A percentile compares a stretch with the other conserved stretches of the same genome.
Evolutionary conservation across 73 alveolate genomes (phyloP).

Genomic region (Paramecium biaurelia): DNA sequence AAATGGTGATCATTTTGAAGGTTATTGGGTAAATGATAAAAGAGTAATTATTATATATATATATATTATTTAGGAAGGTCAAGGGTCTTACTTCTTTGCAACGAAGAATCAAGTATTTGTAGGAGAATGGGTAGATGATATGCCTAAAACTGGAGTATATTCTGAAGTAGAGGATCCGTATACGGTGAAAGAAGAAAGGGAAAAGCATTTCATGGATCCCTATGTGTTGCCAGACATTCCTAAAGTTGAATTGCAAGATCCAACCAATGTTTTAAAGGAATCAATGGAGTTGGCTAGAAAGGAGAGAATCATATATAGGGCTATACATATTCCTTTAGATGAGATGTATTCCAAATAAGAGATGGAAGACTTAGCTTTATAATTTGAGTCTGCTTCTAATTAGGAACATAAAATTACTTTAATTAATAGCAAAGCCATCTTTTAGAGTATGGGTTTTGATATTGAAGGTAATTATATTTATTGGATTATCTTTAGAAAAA

Average conservation of each 20-base stretch:
- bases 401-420: conserved; percentile 33
- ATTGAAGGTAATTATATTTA: conserved; percentile 12
- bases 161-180: conserved; percentile 88
- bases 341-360: conserved; percentile 50
- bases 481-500: neutral
- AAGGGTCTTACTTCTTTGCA: conserved; percentile 84
- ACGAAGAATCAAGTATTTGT: conserved; percentile 82
- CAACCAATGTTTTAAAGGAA: conserved; percentile 76
- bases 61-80: conserved; percentile 74
- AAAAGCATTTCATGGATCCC: conserved; percentile 82
- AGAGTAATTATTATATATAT: neutral
- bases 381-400: conserved; percentile 57
- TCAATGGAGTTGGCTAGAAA: conserved; percentile 82
- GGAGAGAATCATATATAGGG: conserved; percentile 70
- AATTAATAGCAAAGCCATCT: conserved; percentile 31
- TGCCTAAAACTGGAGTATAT: conserved; percentile 90
- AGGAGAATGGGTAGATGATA: conserved; percentile 95
- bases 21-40: conserved; percentile 93
- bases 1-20: conserved; percentile 91
- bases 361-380: conserved; percentile 37
- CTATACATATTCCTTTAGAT: conserved; percentile 55
- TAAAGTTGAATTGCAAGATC: conserved; percentile 73
- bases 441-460: conserved; percentile 55
- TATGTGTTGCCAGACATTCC: conserved; percentile 83
- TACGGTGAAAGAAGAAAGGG: conserved; percentile 73